Evolutionary conservation across 2,329 filamentous ascomycete genomes (phyloP).

Genomic region (Pseudogymnoascus sp.): DNA sequence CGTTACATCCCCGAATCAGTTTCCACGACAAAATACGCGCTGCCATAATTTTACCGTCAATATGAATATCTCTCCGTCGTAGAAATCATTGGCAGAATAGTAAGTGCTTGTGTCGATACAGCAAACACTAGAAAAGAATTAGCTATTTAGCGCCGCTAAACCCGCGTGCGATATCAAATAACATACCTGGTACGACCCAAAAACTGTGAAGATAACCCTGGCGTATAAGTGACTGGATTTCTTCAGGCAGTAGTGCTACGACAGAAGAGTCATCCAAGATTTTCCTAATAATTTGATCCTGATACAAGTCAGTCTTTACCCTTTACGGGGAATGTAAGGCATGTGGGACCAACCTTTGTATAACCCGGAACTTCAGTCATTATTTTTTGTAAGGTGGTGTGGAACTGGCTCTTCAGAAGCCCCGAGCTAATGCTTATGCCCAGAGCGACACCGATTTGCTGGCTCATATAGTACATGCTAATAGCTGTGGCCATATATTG

Average conservation of each 20-base stretch:
- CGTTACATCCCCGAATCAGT: not conserved
- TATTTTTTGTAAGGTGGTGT: constrained; percentile 9
- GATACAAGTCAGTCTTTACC: not conserved
- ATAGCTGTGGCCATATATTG: constrained; percentile 18
- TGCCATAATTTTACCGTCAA: not conserved
- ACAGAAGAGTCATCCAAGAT: constrained; percentile 17
- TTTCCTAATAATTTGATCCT: constrained; percentile 13
- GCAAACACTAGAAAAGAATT: constrained; percentile 9
- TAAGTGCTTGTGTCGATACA: constrained; percentile 12
- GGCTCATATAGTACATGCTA: constrained; percentile 19
- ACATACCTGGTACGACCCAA: constrained; percentile 17
- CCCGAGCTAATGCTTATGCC: constrained; percentile 16
- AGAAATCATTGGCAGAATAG: constrained; percentile 14
- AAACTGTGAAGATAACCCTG: constrained; percentile 16
- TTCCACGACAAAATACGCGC: not conserved
- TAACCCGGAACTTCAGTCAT: constrained; percentile 12
- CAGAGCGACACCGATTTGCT: constrained; percentile 17
- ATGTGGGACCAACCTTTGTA: constrained; percentile 12
- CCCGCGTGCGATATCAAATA: not conserved
- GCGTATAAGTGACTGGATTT: constrained; percentile 8
- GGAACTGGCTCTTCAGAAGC: constrained; percentile 14
- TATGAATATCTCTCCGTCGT: constrained; percentile 12
- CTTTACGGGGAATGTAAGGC: not conserved
- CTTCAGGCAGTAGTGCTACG: constrained; percentile 10
- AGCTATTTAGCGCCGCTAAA: not conserved